Evolutionary conservation across 2,329 filamentous ascomycete genomes (phyloP), one percentile per base, ranked within the genome.

Genomic region (Phaeoacremonium minimum): DNA sequence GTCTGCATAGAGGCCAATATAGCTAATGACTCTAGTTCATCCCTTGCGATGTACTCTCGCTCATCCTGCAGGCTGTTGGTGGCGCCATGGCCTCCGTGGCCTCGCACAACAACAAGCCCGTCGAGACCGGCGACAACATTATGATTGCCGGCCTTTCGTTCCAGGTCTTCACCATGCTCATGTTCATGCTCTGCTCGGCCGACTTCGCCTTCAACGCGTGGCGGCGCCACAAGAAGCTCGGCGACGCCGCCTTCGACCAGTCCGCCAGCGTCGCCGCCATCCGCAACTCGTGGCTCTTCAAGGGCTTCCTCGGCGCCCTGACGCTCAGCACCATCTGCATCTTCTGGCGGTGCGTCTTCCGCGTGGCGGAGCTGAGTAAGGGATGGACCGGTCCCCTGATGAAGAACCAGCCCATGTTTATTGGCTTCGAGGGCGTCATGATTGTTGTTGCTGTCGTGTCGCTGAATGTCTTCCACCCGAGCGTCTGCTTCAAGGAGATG

Each of bases 101-200:
- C 33, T 55, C 55, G 18, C 58, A 64, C 33, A 52, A 64, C 35
- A 45, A 61, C 30, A 37, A 59, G 6, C 51, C 52, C 13, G 46
- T 60, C 12, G 43, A 58, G 2, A 46, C 50, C 0, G 80, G 77
- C n/a, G 68, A 73, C 43, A 63, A 83, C 50, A 72, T 83, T 57
- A 80, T 80, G 70, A 67, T 85, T n/a, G 76, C 76, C 5, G 81
- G 81, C 19, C 68, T 84, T 0, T 55, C 66, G 14, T 76, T 74
- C 52, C 80, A 85, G 48, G 79, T 83, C 30, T 56, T 69, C 41
- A 77, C 74, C 5, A 63, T 82, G 22, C 44, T 67, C 29, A 52
- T 69, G 38, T 85, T 84, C 63, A 69, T 73, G 33, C 17, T 48
- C 16, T 60, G 75, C 19, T 66, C 64, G 9, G 19, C 54, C 37